Evolutionary conservation across 2,329 filamentous ascomycete genomes (phyloP).

Genomic region (Colletotrichum sp.): DNA sequence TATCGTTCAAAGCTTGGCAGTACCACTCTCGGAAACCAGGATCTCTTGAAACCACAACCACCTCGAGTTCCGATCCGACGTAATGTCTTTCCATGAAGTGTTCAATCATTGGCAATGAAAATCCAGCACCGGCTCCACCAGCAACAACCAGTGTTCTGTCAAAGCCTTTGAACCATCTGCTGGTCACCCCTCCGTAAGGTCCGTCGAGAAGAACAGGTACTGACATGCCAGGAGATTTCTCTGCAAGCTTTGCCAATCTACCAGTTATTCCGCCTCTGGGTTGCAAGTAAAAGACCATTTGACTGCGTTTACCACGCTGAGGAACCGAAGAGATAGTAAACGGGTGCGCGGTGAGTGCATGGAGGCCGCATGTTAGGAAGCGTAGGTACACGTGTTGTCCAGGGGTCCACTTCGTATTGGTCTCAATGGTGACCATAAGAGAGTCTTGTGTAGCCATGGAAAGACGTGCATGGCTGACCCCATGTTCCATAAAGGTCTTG

Average conservation of each 20-base stretch:
- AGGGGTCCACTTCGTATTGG: constrained; percentile 49
- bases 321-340: constrained; percentile 61
- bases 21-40: constrained; percentile 10
- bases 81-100: constrained; percentile 28
- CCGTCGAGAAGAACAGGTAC: constrained; percentile 60
- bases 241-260: constrained; percentile 44
- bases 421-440: constrained; percentile 47
- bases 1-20: not conserved
- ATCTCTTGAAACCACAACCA: constrained; percentile 9
- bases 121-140: constrained; percentile 62
- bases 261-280: constrained; percentile 54
- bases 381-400: constrained; percentile 63
- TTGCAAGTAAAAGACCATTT: constrained; percentile 59
- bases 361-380: constrained; percentile 49
- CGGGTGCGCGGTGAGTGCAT: constrained; percentile 53
- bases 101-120: constrained; percentile 54
- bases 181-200: constrained; percentile 59
- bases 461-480: not conserved
- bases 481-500: constrained; percentile 42
- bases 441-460: constrained; percentile 25
- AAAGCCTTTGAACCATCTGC: constrained; percentile 38
- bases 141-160: constrained; percentile 53
- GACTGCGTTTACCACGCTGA: constrained; percentile 25
- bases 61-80: not conserved
- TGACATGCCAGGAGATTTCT: constrained; percentile 35